These are phyloP conservation scores for Aspergillus haitiensis DNA, from an alignment of 495 filamentous ascomycete species.

Conservation along the genomic window DNA sequence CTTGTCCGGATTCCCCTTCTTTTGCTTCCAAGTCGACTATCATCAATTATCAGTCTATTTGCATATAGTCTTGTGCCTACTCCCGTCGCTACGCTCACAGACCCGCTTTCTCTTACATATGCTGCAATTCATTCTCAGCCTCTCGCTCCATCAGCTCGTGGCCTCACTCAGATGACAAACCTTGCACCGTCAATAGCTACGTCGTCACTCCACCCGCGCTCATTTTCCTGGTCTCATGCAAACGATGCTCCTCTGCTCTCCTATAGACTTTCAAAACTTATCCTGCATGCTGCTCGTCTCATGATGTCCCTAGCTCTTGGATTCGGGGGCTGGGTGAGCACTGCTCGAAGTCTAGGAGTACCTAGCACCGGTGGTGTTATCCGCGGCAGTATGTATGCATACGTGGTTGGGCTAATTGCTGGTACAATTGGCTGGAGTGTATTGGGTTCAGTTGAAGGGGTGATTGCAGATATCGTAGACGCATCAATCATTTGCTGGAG, in stretches of 20 bases:
- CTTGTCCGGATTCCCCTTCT: constrained; percentile 83
- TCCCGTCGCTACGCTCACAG: constrained; percentile 78
- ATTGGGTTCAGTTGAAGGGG: constrained; percentile 91
- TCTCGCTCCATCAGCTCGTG: constrained; percentile 70
- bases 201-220: constrained; percentile 50
- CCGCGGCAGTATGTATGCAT: constrained; percentile 89
- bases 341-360: constrained; percentile 68
- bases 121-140: constrained; percentile 90
- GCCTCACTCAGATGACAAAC: constrained; percentile 74
- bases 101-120: constrained; percentile 88
- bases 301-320: constrained; percentile 88
- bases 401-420: constrained; percentile 88
- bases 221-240: constrained; percentile 42
- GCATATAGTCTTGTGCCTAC: constrained; percentile 80
- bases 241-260: constrained; percentile 54
- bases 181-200: constrained; percentile 60
- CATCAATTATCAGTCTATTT: constrained; percentile 60
- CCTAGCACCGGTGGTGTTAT: constrained; percentile 53
- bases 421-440: constrained; percentile 94
- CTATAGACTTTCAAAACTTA: constrained; percentile 86
- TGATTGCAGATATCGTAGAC: constrained; percentile 89
- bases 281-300: constrained; percentile 84
- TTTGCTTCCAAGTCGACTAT: constrained; percentile 71
- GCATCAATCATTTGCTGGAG: constrained; percentile 91
- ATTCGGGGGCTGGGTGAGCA: constrained; percentile 96